Evolutionary conservation across 768 basidiomycete genomes (phyloP).

Genomic region (Agrocybe praecox): DNA sequence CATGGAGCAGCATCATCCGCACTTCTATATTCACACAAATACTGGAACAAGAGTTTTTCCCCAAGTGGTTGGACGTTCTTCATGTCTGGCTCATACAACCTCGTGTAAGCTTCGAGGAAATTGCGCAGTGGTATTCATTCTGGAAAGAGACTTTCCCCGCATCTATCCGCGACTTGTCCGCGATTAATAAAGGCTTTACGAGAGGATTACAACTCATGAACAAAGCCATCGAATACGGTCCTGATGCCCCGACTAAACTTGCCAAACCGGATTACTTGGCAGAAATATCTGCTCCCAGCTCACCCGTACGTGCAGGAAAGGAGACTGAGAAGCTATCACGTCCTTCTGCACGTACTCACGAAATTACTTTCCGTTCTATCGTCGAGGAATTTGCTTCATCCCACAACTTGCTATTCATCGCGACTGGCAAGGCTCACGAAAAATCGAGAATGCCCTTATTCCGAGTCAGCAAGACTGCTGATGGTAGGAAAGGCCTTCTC

Average conservation of each 20-base stretch:
- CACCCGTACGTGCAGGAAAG: constrained; percentile 26
- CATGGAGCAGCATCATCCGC: constrained; percentile 77
- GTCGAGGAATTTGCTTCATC: constrained; percentile 89
- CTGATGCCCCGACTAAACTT: constrained; percentile 69
- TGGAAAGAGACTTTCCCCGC: constrained; percentile 87
- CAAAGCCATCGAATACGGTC: constrained; percentile 85
- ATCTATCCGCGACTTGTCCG: constrained; percentile 61
- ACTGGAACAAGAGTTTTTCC: constrained; percentile 92
- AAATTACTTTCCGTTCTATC: constrained; percentile 91
- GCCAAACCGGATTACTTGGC: constrained; percentile 66
- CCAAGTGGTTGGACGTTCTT: constrained; percentile 92
- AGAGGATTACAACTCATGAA: constrained; percentile 93
- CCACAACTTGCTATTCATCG: constrained; percentile 88
- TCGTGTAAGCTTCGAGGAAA: constrained; percentile 85
- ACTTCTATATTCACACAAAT: constrained; percentile 80
- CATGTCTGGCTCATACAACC: constrained; percentile 94
- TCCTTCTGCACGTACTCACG: constrained; percentile 60
- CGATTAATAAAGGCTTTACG: constrained; percentile 80
- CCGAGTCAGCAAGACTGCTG: constrained; percentile 74
- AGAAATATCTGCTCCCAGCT: constrained; percentile 39
- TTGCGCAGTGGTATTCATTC: constrained; percentile 89
- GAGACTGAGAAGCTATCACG: constrained; percentile 36
- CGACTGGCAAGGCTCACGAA: constrained; percentile 84
- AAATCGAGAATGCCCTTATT: constrained; percentile 88
- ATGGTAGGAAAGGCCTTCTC: constrained; percentile 85